A percentile compares a stretch with the other conserved stretches of the same genome.
phyloP scores from a whole-genome alignment of 352 stramenopile genomes.

The Phytopythium ostracodes region DNA sequence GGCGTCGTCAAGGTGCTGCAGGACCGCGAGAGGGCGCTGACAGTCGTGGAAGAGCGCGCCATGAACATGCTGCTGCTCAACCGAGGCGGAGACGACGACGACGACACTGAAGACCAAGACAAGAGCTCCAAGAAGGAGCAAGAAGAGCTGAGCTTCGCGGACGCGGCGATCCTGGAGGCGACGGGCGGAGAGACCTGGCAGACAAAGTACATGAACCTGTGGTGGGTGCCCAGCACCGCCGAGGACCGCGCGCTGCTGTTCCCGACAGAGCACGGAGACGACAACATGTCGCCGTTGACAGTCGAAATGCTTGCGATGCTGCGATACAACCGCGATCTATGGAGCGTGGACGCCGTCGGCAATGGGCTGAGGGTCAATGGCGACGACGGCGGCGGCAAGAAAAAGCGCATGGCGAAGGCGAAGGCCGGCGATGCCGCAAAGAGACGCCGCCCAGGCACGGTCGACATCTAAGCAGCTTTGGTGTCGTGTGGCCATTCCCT shows the following conservation, averaged over 20 bases:
- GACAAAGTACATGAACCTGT: background rate
- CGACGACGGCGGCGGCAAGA: background rate
- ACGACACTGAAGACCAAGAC: background rate
- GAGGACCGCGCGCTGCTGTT: background rate
- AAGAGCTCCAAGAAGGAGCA: background rate
- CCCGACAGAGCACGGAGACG: background rate
- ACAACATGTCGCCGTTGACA: constrained; percentile 11
- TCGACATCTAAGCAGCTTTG: background rate
- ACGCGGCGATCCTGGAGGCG: background rate
- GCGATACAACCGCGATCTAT: constrained; percentile 5
- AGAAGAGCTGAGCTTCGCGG: constrained; percentile 1
- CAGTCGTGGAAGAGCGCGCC: background rate
- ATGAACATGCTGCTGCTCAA: background rate
- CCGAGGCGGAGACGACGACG: background rate
- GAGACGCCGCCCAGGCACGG: background rate
- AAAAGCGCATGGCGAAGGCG: background rate
- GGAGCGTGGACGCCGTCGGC: background rate
- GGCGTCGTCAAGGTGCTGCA: constrained; percentile 4
- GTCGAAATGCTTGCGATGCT: background rate
- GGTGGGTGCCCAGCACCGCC: constrained; percentile 5
- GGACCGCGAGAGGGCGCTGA: background rate
- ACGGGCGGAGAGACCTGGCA: background rate
- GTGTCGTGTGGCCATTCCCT: background rate
- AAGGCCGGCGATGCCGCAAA: background rate
- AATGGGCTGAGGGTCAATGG: background rate